A percentile compares a stretch with the other conserved stretches of the same genome.
Conservation (phyloP, 257 asterid genomes). For the Jacaranda mimosifolia region DNA sequence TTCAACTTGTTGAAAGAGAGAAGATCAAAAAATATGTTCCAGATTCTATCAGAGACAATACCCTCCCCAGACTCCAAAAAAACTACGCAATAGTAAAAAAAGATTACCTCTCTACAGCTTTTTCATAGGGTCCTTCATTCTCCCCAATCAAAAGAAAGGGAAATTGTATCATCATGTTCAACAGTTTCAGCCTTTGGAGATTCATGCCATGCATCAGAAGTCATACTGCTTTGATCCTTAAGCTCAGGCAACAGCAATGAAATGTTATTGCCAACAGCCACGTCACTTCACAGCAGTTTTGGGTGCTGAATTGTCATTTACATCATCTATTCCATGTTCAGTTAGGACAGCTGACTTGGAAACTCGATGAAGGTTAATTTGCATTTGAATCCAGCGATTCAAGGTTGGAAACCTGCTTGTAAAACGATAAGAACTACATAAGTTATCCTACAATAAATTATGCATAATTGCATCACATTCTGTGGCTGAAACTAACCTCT, state of each 20-base stretch:
- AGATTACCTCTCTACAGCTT: conserved; percentile 85
- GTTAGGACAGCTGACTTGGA: no score
- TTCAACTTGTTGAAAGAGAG: conserved; percentile 14
- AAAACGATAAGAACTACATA: no score
- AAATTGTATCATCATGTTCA: conserved; percentile 65
- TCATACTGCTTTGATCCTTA: conserved; percentile 60
- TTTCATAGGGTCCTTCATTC: conserved; percentile 92
- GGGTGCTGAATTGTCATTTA: no score
- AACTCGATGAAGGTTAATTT: no score
- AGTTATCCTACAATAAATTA: no score
- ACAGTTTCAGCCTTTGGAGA: conserved; percentile 63
- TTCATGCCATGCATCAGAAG: conserved; percentile 71
- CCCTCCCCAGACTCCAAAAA: conserved; percentile 19
- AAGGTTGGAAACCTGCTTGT: no score
- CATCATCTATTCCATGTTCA: no score
- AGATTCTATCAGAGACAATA: neutral
- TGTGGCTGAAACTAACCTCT: no score
- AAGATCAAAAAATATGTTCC: neutral
- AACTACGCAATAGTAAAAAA: conserved; percentile 13
- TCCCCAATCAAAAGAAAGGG: conserved; percentile 96
- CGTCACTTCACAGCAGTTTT: no score
- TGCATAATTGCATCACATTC: no score
- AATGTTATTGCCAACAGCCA: conserved; percentile 56
- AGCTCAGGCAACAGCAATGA: conserved; percentile 57
- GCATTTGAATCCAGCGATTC: no score